Evolutionary conservation across 2,329 filamentous ascomycete species (phyloP), one percentile per base, ranked within the genome.

Genomic region (Parafenestella ontariensis): DNA sequence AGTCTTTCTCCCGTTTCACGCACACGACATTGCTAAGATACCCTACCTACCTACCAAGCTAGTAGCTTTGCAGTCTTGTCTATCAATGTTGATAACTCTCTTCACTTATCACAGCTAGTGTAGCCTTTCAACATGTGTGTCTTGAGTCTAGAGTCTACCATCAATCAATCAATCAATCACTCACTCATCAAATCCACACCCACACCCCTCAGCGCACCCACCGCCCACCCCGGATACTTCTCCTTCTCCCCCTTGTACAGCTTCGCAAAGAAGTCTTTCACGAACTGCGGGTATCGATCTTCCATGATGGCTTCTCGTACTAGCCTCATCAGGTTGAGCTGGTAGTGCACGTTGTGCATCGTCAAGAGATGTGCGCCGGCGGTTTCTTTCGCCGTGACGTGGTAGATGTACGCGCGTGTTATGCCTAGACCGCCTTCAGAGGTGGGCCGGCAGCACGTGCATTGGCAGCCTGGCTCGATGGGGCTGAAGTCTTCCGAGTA

Each of bases 291-390:
- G 73, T 89, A 98, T 46, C 81, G 78, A 71, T 96, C 92, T 57
- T 89, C 89, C 7, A 96, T 78, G 58, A 98, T 92, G 15, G 95
- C 87, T 58, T 90, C 82, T 55, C 94, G 84, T 11, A 87, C 85
- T 56, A 85, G 80, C 18, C 83, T 81, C 92, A 98, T 97, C 65
- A 99, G 79, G 56, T 89, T 84, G 49, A 99, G 82, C 73, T 96
- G 87, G 71, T 96, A 96, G 79, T 92, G 92, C 23, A 99, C 91
- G 71, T 99, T 99, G 76, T 99, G 95, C 71, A 98, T 92, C 0
- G 92, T 96, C 49, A 99, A 79, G 72, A 89, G 70, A 78, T 89
- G 87, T 15, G 96, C 95, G 7, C 94, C 92, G 1, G 91, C 93
- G 0, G 95, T 99, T 81, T 99, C 95, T 78, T 99, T 99, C 24